Conservation (phyloP, 805 yeast species). For the Debaryomyces tyrocola region DNA sequence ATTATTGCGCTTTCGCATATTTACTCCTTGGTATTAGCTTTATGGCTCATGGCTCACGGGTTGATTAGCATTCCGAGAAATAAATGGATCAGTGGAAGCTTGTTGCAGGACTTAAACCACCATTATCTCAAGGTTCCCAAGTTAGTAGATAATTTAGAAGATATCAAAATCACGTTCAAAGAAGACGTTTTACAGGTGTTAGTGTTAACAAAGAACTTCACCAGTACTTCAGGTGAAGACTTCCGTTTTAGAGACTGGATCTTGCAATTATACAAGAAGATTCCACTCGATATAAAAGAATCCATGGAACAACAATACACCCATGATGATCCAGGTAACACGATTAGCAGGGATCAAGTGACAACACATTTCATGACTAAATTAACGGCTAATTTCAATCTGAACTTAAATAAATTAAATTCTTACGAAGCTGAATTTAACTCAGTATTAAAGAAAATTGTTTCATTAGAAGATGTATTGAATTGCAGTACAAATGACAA, state of each 20-base stretch:
- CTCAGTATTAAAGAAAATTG: constrained; percentile 45
- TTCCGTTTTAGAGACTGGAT: constrained; percentile 63
- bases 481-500: constrained; percentile 33
- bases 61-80: constrained; percentile 63
- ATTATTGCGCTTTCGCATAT: constrained; percentile 76
- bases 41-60: constrained; percentile 87
- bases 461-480: constrained; percentile 58
- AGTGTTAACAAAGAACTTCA: constrained; percentile 48
- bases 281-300: constrained; percentile 40
- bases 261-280: constrained; percentile 47
- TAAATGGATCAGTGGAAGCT: constrained; percentile 37
- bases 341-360: constrained; percentile 32
- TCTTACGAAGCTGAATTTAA: constrained; percentile 62
- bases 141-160: constrained; percentile 60
- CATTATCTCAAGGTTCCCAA: constrained; percentile 56
- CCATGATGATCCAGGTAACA: constrained; percentile 15
- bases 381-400: constrained; percentile 52
- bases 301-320: constrained; percentile 30
- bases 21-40: constrained; percentile 69
- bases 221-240: constrained; percentile 26
- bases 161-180: constrained; percentile 57
- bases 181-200: constrained; percentile 63
- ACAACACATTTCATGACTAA: constrained; percentile 47
- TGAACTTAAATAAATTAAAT: constrained; percentile 49
- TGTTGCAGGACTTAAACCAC: constrained; percentile 27